A percentile compares a stretch with the other conserved stretches of the same genome.
Conservation (phyloP, 805 yeast species). For the Hanseniaspora lachancei region DNA sequence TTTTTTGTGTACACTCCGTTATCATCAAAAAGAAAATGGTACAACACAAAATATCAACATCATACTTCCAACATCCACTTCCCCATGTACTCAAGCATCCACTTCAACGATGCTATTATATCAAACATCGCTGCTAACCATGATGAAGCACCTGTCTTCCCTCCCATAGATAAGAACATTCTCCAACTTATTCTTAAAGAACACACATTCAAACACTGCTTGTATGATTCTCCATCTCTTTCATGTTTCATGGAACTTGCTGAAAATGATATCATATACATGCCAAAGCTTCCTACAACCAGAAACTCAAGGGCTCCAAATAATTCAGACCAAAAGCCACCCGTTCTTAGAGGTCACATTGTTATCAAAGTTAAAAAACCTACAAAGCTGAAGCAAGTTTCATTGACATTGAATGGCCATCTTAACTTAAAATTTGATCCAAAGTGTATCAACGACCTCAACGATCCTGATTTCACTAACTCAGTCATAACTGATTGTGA, state of each 20-base stretch:
- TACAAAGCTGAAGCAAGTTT: conserved; percentile 51
- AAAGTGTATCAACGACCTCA: conserved; percentile 59
- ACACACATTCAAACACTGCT: conserved; percentile 3
- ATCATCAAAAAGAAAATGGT: no score
- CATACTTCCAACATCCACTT: no score
- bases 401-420: conserved; percentile 49
- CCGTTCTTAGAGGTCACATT: conserved; percentile 68
- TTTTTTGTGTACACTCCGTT: no score
- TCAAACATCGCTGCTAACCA: background rate
- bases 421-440: conserved; percentile 95
- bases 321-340: conserved; percentile 41
- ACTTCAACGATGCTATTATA: conserved; percentile 14
- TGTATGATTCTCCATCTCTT: background rate
- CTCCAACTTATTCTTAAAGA: conserved; percentile 1
- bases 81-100: conserved; percentile 35
- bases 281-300: background rate
- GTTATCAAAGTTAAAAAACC: conserved; percentile 59
- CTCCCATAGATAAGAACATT: conserved; percentile 4
- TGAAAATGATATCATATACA: conserved; percentile 8
- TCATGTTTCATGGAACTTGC: conserved; percentile 6
- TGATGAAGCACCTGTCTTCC: conserved; percentile 3
- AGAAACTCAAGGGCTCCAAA: background rate
- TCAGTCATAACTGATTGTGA: conserved; percentile 54
- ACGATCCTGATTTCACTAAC: background rate
- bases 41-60: no score